Evolutionary conservation across 2,329 filamentous ascomycete genomes (phyloP).

Genomic region (Magnaporthiopsis incrustans): DNA sequence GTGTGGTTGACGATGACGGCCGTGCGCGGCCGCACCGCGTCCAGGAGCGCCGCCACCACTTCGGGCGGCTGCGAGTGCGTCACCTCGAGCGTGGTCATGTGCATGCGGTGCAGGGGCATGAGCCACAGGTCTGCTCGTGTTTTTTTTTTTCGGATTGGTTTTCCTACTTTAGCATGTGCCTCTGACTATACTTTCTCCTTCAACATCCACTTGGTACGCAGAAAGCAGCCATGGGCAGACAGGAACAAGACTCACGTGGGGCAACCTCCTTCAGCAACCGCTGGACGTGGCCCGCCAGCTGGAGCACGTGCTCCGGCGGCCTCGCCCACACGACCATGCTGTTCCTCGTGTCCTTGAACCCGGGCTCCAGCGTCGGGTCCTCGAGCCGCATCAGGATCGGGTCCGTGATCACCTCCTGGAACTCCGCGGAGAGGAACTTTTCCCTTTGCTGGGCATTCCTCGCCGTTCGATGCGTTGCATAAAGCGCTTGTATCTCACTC

Average conservation of each 20-base stretch:
- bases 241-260: constrained; percentile 50
- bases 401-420: constrained; percentile 67
- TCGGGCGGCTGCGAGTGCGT: constrained; percentile 66
- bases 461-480: constrained; percentile 63
- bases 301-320: constrained; percentile 63
- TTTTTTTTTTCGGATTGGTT: not conserved
- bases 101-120: constrained; percentile 70
- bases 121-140: constrained; percentile 59
- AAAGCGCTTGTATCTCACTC: constrained; percentile 62
- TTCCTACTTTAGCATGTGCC: too few species aligned
- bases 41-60: constrained; percentile 58
- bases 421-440: constrained; percentile 62
- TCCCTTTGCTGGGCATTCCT: constrained; percentile 69
- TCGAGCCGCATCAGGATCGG: constrained; percentile 64
- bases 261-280: constrained; percentile 52
- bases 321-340: constrained; percentile 86
- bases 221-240: constrained; percentile 4
- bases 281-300: constrained; percentile 63
- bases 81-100: constrained; percentile 80
- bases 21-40: constrained; percentile 47
- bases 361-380: constrained; percentile 53
- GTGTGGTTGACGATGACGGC: constrained; percentile 58
- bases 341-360: constrained; percentile 67
- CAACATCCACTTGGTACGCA: too few species aligned
- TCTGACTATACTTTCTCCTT: too few species aligned